phyloP scores from a whole-genome alignment of 2,329 filamentous ascomycete species.

The Neofusicoccum cordaticola region DNA sequence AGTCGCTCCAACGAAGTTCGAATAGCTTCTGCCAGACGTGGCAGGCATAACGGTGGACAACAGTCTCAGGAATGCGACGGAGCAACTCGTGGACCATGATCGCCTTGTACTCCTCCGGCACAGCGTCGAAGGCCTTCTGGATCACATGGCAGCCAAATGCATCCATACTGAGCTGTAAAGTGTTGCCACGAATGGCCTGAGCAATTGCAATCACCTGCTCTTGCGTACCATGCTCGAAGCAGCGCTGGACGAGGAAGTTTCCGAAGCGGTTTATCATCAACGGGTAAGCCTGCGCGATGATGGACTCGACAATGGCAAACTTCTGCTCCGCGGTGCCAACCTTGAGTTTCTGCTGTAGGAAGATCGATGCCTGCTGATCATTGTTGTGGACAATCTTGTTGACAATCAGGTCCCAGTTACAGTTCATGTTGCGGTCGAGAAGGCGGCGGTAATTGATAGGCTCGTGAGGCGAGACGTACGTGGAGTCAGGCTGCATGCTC shows the following conservation, averaged over 20 bases:
- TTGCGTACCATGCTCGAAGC: constrained; percentile 94
- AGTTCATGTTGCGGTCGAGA: constrained; percentile 91
- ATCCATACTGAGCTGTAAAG: constrained; percentile 93
- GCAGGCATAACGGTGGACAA: constrained; percentile 97
- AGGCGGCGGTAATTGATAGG: constrained; percentile 95
- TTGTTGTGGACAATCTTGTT: constrained; percentile 99
- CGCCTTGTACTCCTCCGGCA: constrained; percentile 95
- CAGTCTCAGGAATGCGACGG: constrained; percentile 91
- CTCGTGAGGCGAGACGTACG: constrained; percentile 82
- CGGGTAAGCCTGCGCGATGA: constrained; percentile 89
- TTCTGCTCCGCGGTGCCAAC: constrained; percentile 93
- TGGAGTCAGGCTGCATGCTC: constrained; percentile 37
- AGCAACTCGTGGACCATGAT: constrained; percentile 98
- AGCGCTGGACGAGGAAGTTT: constrained; percentile 96
- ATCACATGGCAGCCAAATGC: constrained; percentile 97
- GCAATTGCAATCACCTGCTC: constrained; percentile 95
- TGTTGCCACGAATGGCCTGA: constrained; percentile 89
- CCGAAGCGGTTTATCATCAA: constrained; percentile 98
- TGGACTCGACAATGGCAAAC: constrained; percentile 93
- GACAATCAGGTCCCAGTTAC: constrained; percentile 99
- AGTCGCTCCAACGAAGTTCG: constrained; percentile 91
- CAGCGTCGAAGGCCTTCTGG: constrained; percentile 97
- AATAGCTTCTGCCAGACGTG: constrained; percentile 99
- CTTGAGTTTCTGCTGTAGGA: constrained; percentile 98
- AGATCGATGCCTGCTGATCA: constrained; percentile 98